Evolutionary conservation across 2,329 filamentous ascomycete species (phyloP), one percentile per base, ranked within the genome.

Genomic region (Cladophialophora chaetospira): DNA sequence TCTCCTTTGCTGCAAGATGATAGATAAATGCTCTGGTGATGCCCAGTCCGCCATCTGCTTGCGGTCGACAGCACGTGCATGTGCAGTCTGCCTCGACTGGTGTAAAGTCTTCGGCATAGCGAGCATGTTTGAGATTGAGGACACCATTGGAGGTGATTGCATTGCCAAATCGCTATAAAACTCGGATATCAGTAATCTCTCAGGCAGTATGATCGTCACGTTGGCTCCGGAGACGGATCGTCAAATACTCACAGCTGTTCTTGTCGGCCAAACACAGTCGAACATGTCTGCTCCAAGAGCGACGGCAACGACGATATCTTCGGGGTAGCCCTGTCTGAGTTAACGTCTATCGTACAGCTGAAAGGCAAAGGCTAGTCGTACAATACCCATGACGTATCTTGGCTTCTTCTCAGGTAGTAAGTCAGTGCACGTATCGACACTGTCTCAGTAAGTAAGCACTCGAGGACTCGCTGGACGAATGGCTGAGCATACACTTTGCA

Each of bases 201-300:
- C 28, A n/a, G n/a, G n/a, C n/a, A n/a, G n/a, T n/a, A n/a, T n/a
- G n/a, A n/a, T n/a, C n/a, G n/a, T n/a, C n/a, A n/a, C 19, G 11
- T 49, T 15, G 25, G 31, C 19, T 25, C 3, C 9, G 3, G 33
- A 50, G n/a, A 40, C 5, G 13, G 11, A 46, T 46, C 9, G 8
- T 13, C 23, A 13, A 31, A 21, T n/a, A 38, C 79, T 70, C 74
- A 84, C 82, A 5, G 94, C 94, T 31, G 94, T 99, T 52, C 94
- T 82, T 3, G 94, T 97, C 1, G 94, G 95, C 94, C 94, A 99
- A 5, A 99, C 94, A 70, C 95, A 99, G 75, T 99, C 94, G 71
- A 99, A 99, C 94, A 99, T 99, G 74, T 99, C 94, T 46, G 94
- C 94, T 3, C 94, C 94, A 0, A 99, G 81, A 1, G 94, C 94